Percentiles rank a stretch among this genome's conserved stretches.
Evolutionary conservation across 768 basidiomycete species (phyloP).

Genomic region (Hygrophoropsis aurantiaca): DNA sequence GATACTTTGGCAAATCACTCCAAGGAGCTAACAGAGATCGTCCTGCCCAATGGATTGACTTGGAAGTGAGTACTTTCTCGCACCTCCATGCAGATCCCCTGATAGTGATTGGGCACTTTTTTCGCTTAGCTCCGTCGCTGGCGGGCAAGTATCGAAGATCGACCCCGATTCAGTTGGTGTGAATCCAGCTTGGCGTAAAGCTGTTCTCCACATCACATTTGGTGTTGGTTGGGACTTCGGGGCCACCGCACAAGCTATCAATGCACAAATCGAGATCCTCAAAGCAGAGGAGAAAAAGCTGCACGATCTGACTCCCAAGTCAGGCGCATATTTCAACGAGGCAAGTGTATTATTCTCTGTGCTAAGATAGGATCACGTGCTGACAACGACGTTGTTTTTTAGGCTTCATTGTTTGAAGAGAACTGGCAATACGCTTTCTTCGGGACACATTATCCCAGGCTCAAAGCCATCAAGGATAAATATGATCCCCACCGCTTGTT

Average conservation of each 20-base stretch:
- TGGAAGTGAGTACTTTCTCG: conserved; percentile 2
- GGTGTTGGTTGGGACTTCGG: conserved; percentile 16
- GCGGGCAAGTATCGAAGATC: conserved; percentile 19
- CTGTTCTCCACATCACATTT: conserved; percentile 29
- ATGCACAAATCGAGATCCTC: conserved; percentile 4
- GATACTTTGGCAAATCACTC: conserved; percentile 22
- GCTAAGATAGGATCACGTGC: too few species aligned
- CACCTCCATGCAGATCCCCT: too few species aligned
- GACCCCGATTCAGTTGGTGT: conserved; percentile 40
- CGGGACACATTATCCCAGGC: conserved; percentile 38
- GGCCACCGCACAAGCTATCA: conserved; percentile 8
- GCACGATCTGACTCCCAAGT: conserved; percentile 24
- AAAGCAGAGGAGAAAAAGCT: conserved; percentile 19
- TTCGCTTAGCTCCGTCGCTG: conserved; percentile 36
- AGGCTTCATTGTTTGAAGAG: conserved; percentile 41
- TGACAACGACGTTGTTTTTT: too few species aligned
- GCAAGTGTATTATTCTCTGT: too few species aligned
- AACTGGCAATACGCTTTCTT: conserved; percentile 42
- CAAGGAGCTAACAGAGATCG: conserved; percentile 19
- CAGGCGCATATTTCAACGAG: conserved; percentile 46
- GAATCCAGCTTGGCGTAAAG: conserved; percentile 49
- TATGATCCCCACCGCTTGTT: conserved; percentile 46
- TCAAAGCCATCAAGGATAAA: conserved; percentile 40
- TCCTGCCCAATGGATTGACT: conserved; percentile 7
- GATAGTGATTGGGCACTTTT: too few species aligned